phyloP scores from a whole-genome alignment of 1,284 basidiomycete species.

The Leccinum solheimii region DNA sequence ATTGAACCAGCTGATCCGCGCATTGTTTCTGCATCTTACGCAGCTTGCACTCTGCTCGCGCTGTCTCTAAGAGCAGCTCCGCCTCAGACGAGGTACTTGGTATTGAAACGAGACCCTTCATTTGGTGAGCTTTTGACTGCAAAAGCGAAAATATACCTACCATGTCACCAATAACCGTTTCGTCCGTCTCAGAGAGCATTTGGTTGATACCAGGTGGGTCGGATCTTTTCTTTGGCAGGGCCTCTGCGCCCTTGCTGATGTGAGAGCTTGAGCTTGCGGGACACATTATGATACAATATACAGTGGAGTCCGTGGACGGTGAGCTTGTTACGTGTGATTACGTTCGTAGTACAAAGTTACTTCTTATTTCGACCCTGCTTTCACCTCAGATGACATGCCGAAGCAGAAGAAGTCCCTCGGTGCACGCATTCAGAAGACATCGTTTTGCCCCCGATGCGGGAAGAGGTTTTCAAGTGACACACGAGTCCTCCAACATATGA shows the following conservation, averaged over 20 bases:
- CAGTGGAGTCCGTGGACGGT: background rate
- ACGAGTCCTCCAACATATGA: constrained; percentile 5
- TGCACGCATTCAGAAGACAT: background rate
- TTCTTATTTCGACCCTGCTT: no score
- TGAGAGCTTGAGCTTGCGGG: background rate
- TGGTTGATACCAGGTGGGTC: background rate
- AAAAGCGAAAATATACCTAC: no score
- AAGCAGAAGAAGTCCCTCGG: background rate
- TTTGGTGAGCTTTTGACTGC: no score
- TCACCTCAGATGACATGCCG: background rate
- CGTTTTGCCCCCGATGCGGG: background rate
- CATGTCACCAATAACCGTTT: no score
- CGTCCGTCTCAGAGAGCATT: background rate
- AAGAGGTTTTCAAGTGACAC: constrained; percentile 3
- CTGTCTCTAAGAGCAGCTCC: no score
- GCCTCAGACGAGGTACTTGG: no score
- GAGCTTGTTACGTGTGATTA: no score
- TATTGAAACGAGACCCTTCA: no score
- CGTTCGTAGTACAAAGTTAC: no score
- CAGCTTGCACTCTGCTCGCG: no score
- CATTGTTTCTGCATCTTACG: no score
- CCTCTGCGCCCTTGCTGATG: background rate
- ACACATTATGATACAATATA: background rate
- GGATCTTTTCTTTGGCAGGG: background rate
- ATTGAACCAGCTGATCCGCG: no score